Evolutionary conservation across 208 protist species (phyloP).

Genomic region (Leishmania braziliensis): DNA sequence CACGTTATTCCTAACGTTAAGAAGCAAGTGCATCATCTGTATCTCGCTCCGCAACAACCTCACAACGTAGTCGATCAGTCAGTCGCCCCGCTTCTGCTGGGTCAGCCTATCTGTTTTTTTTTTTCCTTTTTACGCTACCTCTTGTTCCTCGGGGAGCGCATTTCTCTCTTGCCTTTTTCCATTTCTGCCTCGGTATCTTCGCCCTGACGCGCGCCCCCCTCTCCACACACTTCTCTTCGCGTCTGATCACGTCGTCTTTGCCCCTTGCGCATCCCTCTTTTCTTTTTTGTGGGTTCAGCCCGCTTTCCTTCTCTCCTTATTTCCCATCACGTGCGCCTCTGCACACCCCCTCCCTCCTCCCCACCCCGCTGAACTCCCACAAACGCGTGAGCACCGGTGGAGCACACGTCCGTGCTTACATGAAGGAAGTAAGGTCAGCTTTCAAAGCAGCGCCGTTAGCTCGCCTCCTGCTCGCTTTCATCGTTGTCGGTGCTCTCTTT

Average conservation of each 20-base stretch:
- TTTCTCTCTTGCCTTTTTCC: background rate
- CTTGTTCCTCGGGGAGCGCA: background rate
- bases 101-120: no score
- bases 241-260: no score
- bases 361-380: background rate
- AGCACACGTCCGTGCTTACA: background rate
- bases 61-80: background rate
- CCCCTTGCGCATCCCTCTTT: no score
- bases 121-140: background rate
- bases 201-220: background rate
- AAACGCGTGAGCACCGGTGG: background rate
- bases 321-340: background rate
- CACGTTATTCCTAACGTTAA: background rate
- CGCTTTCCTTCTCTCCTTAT: background rate
- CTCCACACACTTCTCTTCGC: background rate
- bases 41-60: background rate
- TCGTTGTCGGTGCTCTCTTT: background rate
- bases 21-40: background rate
- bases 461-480: background rate
- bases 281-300: no score
- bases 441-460: background rate
- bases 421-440: background rate
- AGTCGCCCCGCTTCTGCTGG: background rate
- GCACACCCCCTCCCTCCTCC: background rate
- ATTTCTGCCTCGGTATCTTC: no score